Conservation (phyloP, 805 yeast genomes). For the baker's yeast (Saccharomyces cerevisiae) region DNA sequence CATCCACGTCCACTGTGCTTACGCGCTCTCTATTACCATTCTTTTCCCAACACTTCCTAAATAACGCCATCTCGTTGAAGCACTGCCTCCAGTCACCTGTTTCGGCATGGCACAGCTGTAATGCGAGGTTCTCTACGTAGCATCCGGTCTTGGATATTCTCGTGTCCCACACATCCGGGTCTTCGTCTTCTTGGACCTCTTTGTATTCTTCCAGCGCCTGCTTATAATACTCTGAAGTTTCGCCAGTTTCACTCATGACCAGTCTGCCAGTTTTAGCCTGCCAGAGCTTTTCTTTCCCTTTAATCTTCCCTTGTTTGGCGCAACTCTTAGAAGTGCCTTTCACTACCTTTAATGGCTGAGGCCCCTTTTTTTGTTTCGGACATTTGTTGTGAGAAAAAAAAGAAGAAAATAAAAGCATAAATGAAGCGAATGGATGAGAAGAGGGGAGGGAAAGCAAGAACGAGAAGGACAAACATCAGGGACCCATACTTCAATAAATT, state of each 20-base stretch:
- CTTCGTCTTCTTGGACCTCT: constrained; percentile 40
- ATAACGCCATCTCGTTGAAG: constrained; percentile 53
- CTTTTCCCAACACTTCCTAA: constrained; percentile 54
- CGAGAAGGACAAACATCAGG: neutral
- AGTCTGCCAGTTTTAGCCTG: neutral
- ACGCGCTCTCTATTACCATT: constrained; percentile 47
- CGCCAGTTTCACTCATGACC: neutral
- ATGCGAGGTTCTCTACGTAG: constrained; percentile 54
- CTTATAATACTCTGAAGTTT: constrained; percentile 17
- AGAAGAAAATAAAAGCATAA: neutral
- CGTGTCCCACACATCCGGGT: constrained; percentile 71
- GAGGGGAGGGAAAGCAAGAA: neutral
- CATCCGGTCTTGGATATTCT: constrained; percentile 73
- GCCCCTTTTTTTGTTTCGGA: neutral
- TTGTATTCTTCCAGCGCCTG: constrained; percentile 27
- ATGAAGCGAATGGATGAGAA: neutral
- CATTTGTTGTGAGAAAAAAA: neutral
- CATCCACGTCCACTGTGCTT: constrained; percentile 21
- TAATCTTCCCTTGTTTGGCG: neutral
- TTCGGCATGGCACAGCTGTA: constrained; percentile 74
- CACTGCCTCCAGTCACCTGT: constrained; percentile 77
- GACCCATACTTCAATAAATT: neutral
- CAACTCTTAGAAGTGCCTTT: neutral
- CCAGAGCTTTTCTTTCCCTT: neutral
- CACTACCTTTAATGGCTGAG: neutral